These are phyloP conservation scores for Annulohypoxylon maeteangense DNA, from an alignment of 495 filamentous ascomycete genomes.

Conservation along the genomic window DNA sequence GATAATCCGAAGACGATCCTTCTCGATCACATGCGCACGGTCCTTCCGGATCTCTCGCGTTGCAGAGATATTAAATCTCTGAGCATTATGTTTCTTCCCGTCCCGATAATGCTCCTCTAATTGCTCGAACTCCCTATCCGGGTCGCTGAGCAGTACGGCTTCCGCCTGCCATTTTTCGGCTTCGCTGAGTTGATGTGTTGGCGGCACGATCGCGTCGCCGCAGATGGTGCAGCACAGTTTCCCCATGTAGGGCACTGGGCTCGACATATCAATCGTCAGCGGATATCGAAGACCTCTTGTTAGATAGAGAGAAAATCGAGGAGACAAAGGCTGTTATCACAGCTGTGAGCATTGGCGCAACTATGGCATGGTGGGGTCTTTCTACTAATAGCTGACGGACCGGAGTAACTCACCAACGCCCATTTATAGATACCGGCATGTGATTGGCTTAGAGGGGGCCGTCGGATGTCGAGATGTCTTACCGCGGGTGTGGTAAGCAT, in stretches of 20 bases:
- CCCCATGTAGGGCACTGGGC: background rate
- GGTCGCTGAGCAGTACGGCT: slow-evolving; percentile 17
- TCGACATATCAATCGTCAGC: background rate
- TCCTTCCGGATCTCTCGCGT: slow-evolving; percentile 18
- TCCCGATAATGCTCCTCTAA: slow-evolving; percentile 12
- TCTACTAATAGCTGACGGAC: background rate
- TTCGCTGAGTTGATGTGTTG: background rate
- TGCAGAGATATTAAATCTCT: background rate
- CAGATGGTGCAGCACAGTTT: slow-evolving; percentile 32
- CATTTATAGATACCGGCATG: background rate
- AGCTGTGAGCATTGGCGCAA: background rate
- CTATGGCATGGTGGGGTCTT: background rate
- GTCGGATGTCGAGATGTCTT: background rate
- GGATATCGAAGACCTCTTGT: background rate
- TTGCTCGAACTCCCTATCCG: slow-evolving; percentile 15
- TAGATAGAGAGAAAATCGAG: background rate
- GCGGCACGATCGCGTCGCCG: slow-evolving; percentile 8
- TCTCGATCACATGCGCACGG: slow-evolving; percentile 8
- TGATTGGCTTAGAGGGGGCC: slow-evolving; percentile 12
- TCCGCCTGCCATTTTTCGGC: slow-evolving; percentile 20
- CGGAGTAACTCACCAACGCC: slow-evolving; percentile 13
- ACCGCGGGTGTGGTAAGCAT: background rate
- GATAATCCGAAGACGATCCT: slow-evolving; percentile 15
- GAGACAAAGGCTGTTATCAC: background rate
- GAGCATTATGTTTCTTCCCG: slow-evolving; percentile 4